These are phyloP conservation scores for Pilatotrama ljubarskyi DNA, from an alignment of 768 basidiomycete species.

Conservation along the genomic window DNA sequence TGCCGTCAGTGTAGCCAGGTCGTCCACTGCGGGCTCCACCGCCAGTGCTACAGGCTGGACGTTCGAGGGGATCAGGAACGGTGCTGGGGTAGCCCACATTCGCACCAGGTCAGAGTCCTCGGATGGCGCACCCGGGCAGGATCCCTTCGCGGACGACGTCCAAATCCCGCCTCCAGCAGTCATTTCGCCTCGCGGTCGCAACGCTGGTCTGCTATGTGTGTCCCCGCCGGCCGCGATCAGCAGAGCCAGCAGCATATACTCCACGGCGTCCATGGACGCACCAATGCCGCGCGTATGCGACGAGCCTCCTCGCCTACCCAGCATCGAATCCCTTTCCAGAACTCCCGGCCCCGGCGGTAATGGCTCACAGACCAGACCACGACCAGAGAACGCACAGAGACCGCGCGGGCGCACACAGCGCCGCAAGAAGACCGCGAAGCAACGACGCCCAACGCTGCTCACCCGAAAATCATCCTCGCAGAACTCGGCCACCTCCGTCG, in stretches of 20 bases:
- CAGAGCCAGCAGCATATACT: constrained; percentile 22
- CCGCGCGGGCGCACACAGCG: background rate
- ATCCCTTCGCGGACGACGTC: constrained; percentile 11
- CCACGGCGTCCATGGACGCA: background rate
- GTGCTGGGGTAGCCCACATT: constrained; percentile 4
- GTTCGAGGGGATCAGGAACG: constrained; percentile 3
- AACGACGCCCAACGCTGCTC: constrained; percentile 8
- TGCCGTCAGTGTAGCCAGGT: background rate
- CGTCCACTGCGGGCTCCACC: background rate
- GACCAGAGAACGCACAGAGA: background rate
- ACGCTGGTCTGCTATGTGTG: background rate
- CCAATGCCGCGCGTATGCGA: background rate
- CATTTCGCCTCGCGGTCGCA: background rate
- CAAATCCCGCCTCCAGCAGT: constrained; percentile 5
- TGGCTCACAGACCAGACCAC: background rate
- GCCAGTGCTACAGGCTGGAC: background rate
- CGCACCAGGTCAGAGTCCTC: background rate
- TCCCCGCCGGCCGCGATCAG: background rate
- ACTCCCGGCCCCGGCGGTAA: too few species aligned
- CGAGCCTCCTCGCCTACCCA: constrained; percentile 18
- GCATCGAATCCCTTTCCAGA: constrained; percentile 1
- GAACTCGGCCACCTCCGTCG: constrained; percentile 19
- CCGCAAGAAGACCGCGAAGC: constrained; percentile 1
- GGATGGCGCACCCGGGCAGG: background rate
- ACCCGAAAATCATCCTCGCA: constrained; percentile 20